Evolutionary conservation across 371 early-diverging fungal genomes (phyloP).

Genomic region (Mucor irregularis): DNA sequence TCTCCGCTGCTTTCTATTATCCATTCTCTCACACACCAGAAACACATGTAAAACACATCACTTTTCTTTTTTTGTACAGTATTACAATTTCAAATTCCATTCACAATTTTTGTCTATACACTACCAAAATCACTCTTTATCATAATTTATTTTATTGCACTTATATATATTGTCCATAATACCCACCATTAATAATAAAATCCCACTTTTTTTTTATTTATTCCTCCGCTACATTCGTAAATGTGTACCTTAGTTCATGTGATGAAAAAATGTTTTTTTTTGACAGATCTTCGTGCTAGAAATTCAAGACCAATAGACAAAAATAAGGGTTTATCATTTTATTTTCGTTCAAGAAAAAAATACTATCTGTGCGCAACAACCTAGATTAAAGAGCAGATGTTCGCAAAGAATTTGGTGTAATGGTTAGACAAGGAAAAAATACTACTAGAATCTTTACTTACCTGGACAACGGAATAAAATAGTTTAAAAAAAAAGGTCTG

Average conservation of each 20-base stretch:
- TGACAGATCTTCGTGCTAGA: background rate
- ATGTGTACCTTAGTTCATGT: too few species aligned
- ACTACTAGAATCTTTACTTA: background rate
- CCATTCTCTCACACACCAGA: background rate
- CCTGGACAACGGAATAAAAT: background rate
- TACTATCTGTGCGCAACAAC: too few species aligned
- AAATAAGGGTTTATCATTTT: too few species aligned
- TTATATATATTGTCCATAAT: background rate
- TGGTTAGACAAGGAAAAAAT: too few species aligned
- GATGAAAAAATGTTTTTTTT: too few species aligned
- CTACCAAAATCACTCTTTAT: background rate
- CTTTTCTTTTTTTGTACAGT: constrained; percentile 5
- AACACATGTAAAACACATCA: background rate
- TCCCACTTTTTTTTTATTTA: too few species aligned
- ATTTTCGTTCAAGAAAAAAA: too few species aligned
- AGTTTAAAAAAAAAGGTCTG: constrained; percentile 3
- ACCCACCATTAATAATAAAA: too few species aligned
- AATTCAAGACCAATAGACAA: too few species aligned
- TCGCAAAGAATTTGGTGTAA: too few species aligned
- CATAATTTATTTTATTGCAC: background rate
- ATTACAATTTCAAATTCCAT: background rate
- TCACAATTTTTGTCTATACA: background rate
- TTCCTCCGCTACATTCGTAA: too few species aligned
- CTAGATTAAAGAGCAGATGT: too few species aligned
- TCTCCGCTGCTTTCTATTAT: background rate